phyloP scores from a whole-genome alignment of 176 grass and related monocot genomes.

The Musa itinerans region DNA sequence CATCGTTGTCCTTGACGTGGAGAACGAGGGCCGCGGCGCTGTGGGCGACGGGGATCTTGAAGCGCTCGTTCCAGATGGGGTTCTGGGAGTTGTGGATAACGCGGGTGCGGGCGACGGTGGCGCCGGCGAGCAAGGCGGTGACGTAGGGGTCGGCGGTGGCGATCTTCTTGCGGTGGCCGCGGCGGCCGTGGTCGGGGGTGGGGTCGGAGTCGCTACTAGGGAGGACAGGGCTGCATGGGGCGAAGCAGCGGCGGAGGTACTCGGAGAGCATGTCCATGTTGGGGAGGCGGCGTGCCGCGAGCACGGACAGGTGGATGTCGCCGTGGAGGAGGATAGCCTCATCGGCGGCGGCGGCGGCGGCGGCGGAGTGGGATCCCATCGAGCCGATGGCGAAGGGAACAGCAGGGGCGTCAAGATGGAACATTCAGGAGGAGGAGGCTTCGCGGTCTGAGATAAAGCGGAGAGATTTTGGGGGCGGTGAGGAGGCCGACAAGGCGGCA shows the following conservation, averaged over 20 bases:
- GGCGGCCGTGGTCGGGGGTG: slow-evolving; percentile 6
- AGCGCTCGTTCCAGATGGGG: slow-evolving; percentile 62
- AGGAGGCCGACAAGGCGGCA: neutral
- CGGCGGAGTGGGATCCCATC: slow-evolving; percentile 12
- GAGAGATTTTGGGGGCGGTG: neutral
- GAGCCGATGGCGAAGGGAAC: slow-evolving; percentile 15
- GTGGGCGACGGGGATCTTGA: slow-evolving; percentile 76
- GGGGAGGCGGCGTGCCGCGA: slow-evolving; percentile 66
- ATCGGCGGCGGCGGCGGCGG: slow-evolving; percentile 31
- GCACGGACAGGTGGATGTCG: slow-evolving; percentile 66
- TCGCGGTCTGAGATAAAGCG: neutral
- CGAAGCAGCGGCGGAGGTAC: slow-evolving; percentile 53
- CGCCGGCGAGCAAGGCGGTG: slow-evolving; percentile 52
- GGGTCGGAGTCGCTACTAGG: slow-evolving; percentile 13
- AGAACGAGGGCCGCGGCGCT: slow-evolving; percentile 38
- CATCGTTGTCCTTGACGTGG: slow-evolving; percentile 87
- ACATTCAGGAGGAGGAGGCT: neutral
- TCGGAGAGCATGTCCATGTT: slow-evolving; percentile 90
- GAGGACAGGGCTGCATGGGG: slow-evolving; percentile 40
- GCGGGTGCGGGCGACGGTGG: slow-evolving; percentile 66
- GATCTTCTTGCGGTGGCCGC: slow-evolving; percentile 37
- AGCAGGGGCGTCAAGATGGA: neutral
- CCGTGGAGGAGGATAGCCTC: slow-evolving; percentile 59
- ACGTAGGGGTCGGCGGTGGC: slow-evolving; percentile 92
- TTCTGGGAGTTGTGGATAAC: slow-evolving; percentile 60